Evolutionary conservation across 352 stramenopile species (phyloP).

Genomic region (Elongisporangium undulatum): DNA sequence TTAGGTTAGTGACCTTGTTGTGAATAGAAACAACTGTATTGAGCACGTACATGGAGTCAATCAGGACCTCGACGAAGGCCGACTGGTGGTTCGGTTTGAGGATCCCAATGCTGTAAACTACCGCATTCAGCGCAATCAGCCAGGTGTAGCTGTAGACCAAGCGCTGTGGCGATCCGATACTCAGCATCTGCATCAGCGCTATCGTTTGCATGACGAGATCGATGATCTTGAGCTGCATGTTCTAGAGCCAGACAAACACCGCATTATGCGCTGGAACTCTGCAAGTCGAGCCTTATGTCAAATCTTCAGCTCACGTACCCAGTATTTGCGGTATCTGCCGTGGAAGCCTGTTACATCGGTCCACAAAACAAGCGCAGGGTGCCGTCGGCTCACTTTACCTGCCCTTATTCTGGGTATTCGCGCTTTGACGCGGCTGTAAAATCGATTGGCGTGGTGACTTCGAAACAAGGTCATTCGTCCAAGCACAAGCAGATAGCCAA

Average conservation of each 20-base stretch:
- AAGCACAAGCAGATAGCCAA: constrained; percentile 10
- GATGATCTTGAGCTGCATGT: constrained; percentile 17
- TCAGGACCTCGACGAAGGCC: constrained; percentile 19
- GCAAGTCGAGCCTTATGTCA: not conserved
- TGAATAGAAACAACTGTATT: not conserved
- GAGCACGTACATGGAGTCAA: constrained; percentile 15
- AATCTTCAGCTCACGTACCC: constrained; percentile 10
- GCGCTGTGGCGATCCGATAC: constrained; percentile 10
- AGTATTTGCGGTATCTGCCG: constrained; percentile 24
- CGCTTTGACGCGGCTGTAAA: not conserved
- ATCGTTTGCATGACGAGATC: constrained; percentile 21
- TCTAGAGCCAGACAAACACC: constrained; percentile 10
- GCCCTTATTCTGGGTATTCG: not conserved
- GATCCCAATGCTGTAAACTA: constrained; percentile 10
- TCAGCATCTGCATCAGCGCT: constrained; percentile 15
- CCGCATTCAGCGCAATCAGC: constrained; percentile 13
- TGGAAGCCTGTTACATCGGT: constrained; percentile 14
- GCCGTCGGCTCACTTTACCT: not conserved
- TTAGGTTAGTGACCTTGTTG: not conserved
- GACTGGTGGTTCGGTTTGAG: constrained; percentile 2
- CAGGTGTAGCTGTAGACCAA: constrained; percentile 12
- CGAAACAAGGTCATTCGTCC: constrained; percentile 14
- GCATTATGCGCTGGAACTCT: not conserved
- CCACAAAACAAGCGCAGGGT: constrained; percentile 6
- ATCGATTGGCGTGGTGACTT: not conserved